phyloP scores from a whole-genome alignment of 306 rosid species.

The Prunus campanulata region DNA sequence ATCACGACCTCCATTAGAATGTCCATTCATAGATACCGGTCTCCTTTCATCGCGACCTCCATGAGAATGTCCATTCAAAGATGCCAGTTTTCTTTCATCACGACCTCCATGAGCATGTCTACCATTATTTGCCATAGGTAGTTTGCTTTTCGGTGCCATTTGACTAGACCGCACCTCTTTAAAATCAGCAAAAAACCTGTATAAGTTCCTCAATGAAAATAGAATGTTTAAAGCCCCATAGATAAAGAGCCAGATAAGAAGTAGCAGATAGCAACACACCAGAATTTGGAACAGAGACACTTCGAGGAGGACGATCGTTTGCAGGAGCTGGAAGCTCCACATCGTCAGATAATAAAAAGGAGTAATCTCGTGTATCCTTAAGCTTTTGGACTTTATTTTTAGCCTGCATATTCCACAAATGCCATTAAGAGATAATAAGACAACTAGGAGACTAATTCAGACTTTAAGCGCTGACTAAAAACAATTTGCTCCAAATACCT shows the following conservation, averaged over 20 bases:
- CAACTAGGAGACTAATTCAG: background rate
- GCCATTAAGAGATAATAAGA: slow-evolving; percentile 14
- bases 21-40: background rate
- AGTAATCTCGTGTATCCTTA: slow-evolving; percentile 85
- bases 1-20: slow-evolving; percentile 16
- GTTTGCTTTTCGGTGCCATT: slow-evolving; percentile 45
- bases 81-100: no score
- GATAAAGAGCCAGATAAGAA: slow-evolving; percentile 11
- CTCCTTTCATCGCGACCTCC: no score
- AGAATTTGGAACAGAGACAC: slow-evolving; percentile 31
- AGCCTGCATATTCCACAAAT: slow-evolving; percentile 44
- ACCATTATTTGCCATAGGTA: slow-evolving; percentile 29
- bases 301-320: slow-evolving; percentile 44
- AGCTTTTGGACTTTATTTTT: slow-evolving; percentile 59
- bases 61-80: no score
- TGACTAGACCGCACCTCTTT: slow-evolving; percentile 61
- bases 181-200: slow-evolving; percentile 60
- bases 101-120: slow-evolving; percentile 31
- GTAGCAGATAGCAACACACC: slow-evolving; percentile 48
- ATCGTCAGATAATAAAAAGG: slow-evolving; percentile 79
- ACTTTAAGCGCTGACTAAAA: slow-evolving; percentile 2
- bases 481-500: slow-evolving; percentile 51
- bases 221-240: slow-evolving; percentile 35
- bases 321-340: slow-evolving; percentile 63
- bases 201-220: slow-evolving; percentile 52